Base-by-base conservation (phyloP, 2,329 filamentous ascomycete species). In the Diaporthe ampelina region DNA sequence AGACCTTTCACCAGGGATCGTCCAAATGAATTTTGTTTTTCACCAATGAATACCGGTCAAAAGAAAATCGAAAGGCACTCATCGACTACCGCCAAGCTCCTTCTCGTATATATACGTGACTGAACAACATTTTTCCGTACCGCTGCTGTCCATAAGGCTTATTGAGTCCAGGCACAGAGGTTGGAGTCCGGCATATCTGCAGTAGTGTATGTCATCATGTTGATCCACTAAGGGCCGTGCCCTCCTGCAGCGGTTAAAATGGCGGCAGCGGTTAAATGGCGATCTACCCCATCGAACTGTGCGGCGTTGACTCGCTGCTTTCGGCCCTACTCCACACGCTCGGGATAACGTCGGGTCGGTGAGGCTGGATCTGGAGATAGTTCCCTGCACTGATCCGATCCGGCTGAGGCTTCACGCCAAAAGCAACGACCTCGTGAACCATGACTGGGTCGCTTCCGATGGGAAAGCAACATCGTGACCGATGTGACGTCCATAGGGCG, bases 241-340 rank as follows among this genome's bases (percentile, higher is more conserved):
- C 32, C 32, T 40, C 6, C 4, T 54, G 63, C 63, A 68, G 63
- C 63, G 63, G 63, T 21, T 68, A 68, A 68, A 68, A 54, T 40
- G 63, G 63, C 63, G 63, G 48, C 63, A 45, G 63, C 63, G 63
- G 63, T 52, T 68, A 68, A 68, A 68, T 52, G 45, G 63, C 45
- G 45, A 68, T 68, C 48, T 67, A 6, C 63, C 63, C 63, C 43
- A 50, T 67, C 11, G 7, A 6, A 13, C 21, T 13, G 21, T 17
- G 48, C 29, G 45, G 17, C 24, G 29, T 52, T 52, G 63, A 52
- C 45, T 67, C 29, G 63, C 29, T 50, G 63, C 37, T 52, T 48
- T 67, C 61, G 61, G 61, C 45, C 61, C 61, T 67, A 40, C 37
- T 63, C 58, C 32, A 37, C 11, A 26, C 24, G n/a, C 58, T 37